Evolutionary conservation across 176 grass and related monocot species (phyloP).

Genomic region (Hyparrhenia diplandra): DNA sequence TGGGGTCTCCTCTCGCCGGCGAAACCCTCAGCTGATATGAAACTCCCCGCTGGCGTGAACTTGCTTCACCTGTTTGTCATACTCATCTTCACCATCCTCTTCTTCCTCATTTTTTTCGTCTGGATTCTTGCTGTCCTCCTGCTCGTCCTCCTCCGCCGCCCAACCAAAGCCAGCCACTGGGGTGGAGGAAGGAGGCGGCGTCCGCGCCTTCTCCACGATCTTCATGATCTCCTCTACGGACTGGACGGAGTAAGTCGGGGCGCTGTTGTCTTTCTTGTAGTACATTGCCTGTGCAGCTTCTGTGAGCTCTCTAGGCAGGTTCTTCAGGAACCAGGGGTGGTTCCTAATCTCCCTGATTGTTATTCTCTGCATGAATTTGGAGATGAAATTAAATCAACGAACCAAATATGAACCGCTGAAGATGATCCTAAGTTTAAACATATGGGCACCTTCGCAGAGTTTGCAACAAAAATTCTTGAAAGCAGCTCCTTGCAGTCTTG

Average conservation of each 20-base stretch:
- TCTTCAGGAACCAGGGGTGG: conserved; percentile 94
- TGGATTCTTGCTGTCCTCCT: conserved; percentile 43
- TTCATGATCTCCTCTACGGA: conserved; percentile 79
- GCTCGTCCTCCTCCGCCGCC: conserved; percentile 66
- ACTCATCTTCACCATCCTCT: conserved; percentile 68
- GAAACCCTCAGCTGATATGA: conserved; percentile 37
- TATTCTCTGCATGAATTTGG: conserved; percentile 60
- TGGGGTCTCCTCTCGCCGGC: background rate
- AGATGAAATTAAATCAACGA: background rate
- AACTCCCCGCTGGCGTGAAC: conserved; percentile 67
- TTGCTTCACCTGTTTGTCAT: conserved; percentile 68
- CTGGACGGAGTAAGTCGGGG: conserved; percentile 67
- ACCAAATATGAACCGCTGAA: background rate
- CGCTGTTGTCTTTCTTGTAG: conserved; percentile 63
- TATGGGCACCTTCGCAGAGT: conserved; percentile 56
- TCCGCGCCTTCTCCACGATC: conserved; percentile 66
- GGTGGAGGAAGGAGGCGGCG: conserved; percentile 42
- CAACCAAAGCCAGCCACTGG: conserved; percentile 48
- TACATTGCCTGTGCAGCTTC: conserved; percentile 69
- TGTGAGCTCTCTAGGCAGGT: conserved; percentile 73
- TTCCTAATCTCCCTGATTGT: conserved; percentile 85
- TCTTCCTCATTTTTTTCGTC: conserved; percentile 47
- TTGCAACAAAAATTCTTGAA: conserved; percentile 66
- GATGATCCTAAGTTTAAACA: background rate
- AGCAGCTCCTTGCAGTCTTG: conserved; percentile 76